Percentiles rank a stretch among this genome's conserved stretches.
These are phyloP conservation scores for Aleurites moluccanus DNA, from an alignment of 441 rosid species.

Conservation along the genomic window DNA sequence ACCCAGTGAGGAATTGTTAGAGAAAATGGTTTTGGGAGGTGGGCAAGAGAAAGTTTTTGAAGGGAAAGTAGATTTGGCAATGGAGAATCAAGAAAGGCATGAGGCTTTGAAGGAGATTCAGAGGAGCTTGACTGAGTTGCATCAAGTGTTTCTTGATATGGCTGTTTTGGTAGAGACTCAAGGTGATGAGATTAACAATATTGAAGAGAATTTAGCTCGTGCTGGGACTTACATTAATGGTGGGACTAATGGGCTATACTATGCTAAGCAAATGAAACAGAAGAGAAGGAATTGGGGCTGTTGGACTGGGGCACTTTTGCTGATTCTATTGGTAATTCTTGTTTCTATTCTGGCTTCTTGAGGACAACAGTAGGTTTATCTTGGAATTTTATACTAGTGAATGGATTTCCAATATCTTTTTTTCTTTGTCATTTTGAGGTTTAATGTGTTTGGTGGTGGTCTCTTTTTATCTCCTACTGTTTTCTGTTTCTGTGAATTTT, in stretches of 20 bases:
- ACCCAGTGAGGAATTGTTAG: constrained; percentile 32
- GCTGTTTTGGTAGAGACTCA: constrained; percentile 47
- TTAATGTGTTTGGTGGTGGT: constrained; percentile 4
- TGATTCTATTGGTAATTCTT: constrained; percentile 25
- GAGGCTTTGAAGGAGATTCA: constrained; percentile 40
- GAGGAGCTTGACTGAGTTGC: constrained; percentile 47
- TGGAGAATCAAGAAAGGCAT: constrained; percentile 38
- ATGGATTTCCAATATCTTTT: background rate
- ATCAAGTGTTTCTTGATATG: constrained; percentile 49
- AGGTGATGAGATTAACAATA: constrained; percentile 34
- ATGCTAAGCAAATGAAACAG: constrained; percentile 35
- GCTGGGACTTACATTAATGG: constrained; percentile 25
- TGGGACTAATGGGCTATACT: constrained; percentile 29
- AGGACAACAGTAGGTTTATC: background rate
- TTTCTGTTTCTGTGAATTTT: background rate
- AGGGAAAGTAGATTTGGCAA: constrained; percentile 30
- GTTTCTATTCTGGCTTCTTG: constrained; percentile 26
- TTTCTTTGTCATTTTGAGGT: background rate
- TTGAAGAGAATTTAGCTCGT: constrained; percentile 32
- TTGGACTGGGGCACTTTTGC: constrained; percentile 27
- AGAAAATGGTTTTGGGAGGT: constrained; percentile 34
- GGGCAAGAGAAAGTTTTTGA: constrained; percentile 28
- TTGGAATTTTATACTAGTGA: background rate
- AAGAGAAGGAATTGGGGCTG: constrained; percentile 26
- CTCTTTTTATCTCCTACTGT: background rate